Evolutionary conservation across 495 filamentous ascomycete genomes (phyloP), one percentile per base, ranked within the genome.

Genomic region (Penicillium pancosmium): DNA sequence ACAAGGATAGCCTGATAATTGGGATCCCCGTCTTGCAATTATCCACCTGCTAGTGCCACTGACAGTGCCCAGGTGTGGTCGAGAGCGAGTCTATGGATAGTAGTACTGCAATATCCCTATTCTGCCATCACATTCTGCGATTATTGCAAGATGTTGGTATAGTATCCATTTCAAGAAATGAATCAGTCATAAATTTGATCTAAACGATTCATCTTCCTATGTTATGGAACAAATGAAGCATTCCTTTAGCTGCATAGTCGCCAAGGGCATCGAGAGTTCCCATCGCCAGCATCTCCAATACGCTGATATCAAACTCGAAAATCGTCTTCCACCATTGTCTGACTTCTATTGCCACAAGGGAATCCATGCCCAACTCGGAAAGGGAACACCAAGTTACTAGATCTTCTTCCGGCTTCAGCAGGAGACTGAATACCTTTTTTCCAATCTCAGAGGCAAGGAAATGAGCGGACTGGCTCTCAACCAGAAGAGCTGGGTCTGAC

Each of bases 371-470:
- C 8, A 80, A 41, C 19, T 71, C 60, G 2, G 69, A 53, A n/a
- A 81, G 43, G 0, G 71, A 53, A 40, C 66, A 68, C 12, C 76
- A 62, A 16, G 79, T 68, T n/a, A 43, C 38, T 3, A 54, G 19
- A 8, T 43, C 40, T 8, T 40, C 52, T 54, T 54, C 52, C 2
- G 38, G 50, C 41, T 65, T 61, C 23, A 71, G 19, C 21, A 69
- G 63, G 10, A 64, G 67, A 7, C 54, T 47, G 8, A 56, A 54
- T 11, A 72, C 52, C n/a, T 66, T 70, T 16, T 70, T 67, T 1
- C 86, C 85, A 4, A 82, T 65, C 4, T 78, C 80, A 0, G 71
- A 66, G 1, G 75, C 68, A 16, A 83, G 70, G 0, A 84, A 58
- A 31, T 79, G 73, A 1, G 60, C 38, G 3, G 0, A 55, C 55